Evolutionary conservation across 352 stramenopile species (phyloP), one percentile per base, ranked within the genome.

Genomic region (Globisporangium recalcitrans): DNA sequence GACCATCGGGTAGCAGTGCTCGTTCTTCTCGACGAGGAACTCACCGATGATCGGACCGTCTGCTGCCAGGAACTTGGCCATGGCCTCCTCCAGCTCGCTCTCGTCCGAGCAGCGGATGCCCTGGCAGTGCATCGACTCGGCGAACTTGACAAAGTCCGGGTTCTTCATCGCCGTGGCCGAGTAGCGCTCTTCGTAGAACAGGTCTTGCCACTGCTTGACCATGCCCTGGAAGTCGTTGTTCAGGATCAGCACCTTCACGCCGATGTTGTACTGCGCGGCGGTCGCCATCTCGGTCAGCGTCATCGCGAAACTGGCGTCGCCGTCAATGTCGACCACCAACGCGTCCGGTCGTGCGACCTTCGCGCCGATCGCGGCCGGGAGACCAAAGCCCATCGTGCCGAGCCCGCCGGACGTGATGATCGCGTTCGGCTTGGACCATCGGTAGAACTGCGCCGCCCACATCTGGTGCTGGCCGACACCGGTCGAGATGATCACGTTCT

Each of bases 171-270:
- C 69, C 21, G 89, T 96, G 27, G 74, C 75, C 57, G 90, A 95
- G 74, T 98, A 97, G 38, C 94, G 89, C 72, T 97, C 84, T 48
- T 98, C 88, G 76, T 98, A 97, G 71, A 98, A 98, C 62, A 98
- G 80, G 62, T 97, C 88, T 74, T 98, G 94, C 95, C 95, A 98
- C 73, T 98, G 96, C 81, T 98, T 97, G 57, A 98, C 95, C 95
- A 98, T 98, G 70, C 96, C 97, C 80, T 98, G 95, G 68, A 93
- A 96, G 69, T 98, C 85, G 72, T 98, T 98, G 72, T 98, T 97
- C 29, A 98, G 75, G 64, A 98, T 80, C 54, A 98, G 72, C 59
- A 98, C 88, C 74, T 98, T 98, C 22, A 98, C 88, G 27, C 85
- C 86, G 34, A 98, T 93, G 66, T 93, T 91, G 68, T 96, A 94